phyloP scores from a whole-genome alignment of 1,284 basidiomycete genomes.

The Lentinus polychrous region DNA sequence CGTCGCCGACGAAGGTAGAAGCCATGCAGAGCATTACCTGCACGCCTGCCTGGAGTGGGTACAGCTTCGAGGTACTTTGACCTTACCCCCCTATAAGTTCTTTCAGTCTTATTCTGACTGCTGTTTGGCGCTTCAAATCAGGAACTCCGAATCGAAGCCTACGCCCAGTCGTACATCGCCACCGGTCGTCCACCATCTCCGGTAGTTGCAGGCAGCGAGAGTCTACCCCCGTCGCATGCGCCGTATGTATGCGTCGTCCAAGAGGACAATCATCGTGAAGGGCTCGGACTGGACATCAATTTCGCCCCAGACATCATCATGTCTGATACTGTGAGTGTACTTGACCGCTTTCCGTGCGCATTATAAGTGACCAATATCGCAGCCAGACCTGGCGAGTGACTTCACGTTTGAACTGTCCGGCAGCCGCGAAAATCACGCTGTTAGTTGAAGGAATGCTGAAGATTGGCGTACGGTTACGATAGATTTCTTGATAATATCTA shows the following conservation, averaged over 20 bases:
- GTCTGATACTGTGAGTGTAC: conserved; percentile 1
- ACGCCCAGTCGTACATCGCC: background rate
- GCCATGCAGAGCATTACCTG: background rate
- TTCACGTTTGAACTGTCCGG: background rate
- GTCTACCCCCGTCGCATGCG: background rate
- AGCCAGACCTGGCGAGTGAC: background rate
- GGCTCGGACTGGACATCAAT: background rate
- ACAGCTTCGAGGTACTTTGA: conserved; percentile 1
- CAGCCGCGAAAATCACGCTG: too few relatives aligned
- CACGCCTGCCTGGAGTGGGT: background rate
- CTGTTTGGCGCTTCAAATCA: background rate
- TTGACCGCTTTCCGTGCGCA: background rate
- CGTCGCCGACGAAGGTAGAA: background rate
- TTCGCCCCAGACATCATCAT: background rate
- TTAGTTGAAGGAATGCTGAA: too few relatives aligned
- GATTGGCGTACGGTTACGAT: too few relatives aligned
- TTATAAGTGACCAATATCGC: background rate
- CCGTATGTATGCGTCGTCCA: background rate
- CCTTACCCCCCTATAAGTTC: background rate
- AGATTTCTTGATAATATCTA: too few relatives aligned
- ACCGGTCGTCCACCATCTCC: background rate
- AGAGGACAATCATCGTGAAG: background rate
- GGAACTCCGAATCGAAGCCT: conserved; percentile 1
- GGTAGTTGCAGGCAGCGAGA: background rate
- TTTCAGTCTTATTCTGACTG: background rate